Evolutionary conservation across 768 basidiomycete species (phyloP).

Genomic region (Candolleomyces efflorescens): DNA sequence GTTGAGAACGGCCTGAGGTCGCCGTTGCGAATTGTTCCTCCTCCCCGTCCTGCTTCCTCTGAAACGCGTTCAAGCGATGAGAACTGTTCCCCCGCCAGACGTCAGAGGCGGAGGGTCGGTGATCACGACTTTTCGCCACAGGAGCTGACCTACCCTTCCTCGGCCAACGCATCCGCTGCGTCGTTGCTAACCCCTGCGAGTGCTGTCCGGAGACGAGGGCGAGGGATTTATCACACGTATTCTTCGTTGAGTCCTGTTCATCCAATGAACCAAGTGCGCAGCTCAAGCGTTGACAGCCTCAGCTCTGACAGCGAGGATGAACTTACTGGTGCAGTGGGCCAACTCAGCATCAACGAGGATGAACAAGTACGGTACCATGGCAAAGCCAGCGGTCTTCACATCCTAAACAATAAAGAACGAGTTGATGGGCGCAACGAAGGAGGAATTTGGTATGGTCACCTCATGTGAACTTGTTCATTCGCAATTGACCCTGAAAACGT

Average conservation of each 20-base stretch:
- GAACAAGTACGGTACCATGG: conserved; percentile 84
- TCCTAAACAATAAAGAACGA: conserved; percentile 59
- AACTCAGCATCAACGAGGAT: conserved; percentile 85
- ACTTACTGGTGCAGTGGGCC: conserved; percentile 69
- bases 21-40: conserved; percentile 7
- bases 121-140: conserved; percentile 22
- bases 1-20: not conserved
- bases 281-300: conserved; percentile 30
- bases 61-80: conserved; percentile 23
- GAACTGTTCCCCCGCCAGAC: conserved; percentile 31
- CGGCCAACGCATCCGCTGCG: conserved; percentile 16
- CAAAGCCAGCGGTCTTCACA: conserved; percentile 75
- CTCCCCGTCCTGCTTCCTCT: conserved; percentile 1
- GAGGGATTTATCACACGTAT: conserved; percentile 9
- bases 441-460: conserved; percentile 60
- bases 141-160: conserved; percentile 14
- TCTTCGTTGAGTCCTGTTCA: conserved; percentile 12
- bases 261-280: conserved; percentile 16
- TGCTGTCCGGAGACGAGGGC: conserved; percentile 4
- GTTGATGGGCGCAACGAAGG: conserved; percentile 66
- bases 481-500: conserved; percentile 2
- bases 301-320: conserved; percentile 39
- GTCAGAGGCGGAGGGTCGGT: conserved; percentile 50
- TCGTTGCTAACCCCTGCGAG: conserved; percentile 15
- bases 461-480: conserved; percentile 4